These are phyloP conservation scores for Polyporus tsugae DNA, from an alignment of 1,284 basidiomycete species.

Conservation along the genomic window DNA sequence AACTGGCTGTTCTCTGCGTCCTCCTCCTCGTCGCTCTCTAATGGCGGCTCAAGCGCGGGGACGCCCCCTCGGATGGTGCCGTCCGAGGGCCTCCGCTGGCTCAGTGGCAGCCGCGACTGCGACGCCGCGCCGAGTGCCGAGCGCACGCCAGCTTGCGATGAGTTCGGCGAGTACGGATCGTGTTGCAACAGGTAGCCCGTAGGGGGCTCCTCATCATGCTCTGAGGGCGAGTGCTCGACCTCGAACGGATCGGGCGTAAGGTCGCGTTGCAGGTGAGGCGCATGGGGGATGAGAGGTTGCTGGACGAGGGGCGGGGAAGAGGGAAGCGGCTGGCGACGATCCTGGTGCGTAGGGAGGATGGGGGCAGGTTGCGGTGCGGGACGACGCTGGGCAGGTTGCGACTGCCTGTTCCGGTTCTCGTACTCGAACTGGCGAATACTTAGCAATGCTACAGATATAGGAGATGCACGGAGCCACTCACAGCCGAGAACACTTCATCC, in stretches of 20 bases:
- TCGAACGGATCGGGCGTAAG: constrained; percentile 46
- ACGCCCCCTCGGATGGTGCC: constrained; percentile 14
- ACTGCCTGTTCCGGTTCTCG: constrained; percentile 46
- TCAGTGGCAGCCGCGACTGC: constrained; percentile 32
- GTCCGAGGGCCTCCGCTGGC: constrained; percentile 30
- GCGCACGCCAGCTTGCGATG: constrained; percentile 27
- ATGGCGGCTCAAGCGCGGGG: constrained; percentile 25
- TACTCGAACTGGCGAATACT: constrained; percentile 50
- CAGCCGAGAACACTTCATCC: constrained; percentile 75
- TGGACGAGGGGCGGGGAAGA: constrained; percentile 31
- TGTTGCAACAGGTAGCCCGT: constrained; percentile 19
- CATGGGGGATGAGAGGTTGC: constrained; percentile 25
- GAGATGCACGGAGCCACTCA: constrained; percentile 49
- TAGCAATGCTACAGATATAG: constrained; percentile 2
- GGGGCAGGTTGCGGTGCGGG: constrained; percentile 27
- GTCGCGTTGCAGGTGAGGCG: constrained; percentile 31
- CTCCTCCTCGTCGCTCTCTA: constrained; percentile 51
- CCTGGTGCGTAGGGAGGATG: constrained; percentile 22
- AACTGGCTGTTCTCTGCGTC: constrained; percentile 52
- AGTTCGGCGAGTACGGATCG: constrained; percentile 35
- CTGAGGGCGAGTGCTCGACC: constrained; percentile 42
- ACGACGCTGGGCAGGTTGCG: constrained; percentile 27
- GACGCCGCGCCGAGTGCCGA: constrained; percentile 5
- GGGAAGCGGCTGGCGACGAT: constrained; percentile 30
- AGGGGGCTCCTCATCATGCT: constrained; percentile 29